Evolutionary conservation across 305 asterid species (phyloP), one percentile per base, ranked within the genome.

Genomic region (Fraxinus xanthoxyloides): DNA sequence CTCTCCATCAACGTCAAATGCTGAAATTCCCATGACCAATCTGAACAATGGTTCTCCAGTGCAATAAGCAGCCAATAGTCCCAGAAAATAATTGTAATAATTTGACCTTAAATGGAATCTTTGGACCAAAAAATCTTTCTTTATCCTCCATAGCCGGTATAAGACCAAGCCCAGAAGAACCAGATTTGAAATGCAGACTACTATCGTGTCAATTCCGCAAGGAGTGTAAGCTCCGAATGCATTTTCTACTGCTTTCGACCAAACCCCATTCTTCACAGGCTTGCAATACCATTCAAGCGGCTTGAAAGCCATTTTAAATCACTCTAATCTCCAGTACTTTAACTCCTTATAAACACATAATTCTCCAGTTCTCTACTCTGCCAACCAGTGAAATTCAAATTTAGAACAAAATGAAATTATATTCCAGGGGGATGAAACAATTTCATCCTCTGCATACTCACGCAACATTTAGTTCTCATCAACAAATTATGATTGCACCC

Each of bases 151-250:
- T 78, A 93, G 79, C 82, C 97, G 92, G 54, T 86, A 88, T 34
- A 85, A 75, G 85, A 94, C 89, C 85, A 92, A 61, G 65, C 95
- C 95, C 48, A 95, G 59, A 76, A 95, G 92, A 84, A 91, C 97
- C 88, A 93, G 84, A 84, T 93, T 85, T 56, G 97, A 92, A 74
- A 91, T 84, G 80, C 91, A 87, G 73, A 85, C 78, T 63, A 93
- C 98, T 61, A 90, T 77, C 77, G 97, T 84, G 82, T 93, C 94
- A 23, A 87, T 86, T 34, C 90, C 97, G 84, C 98, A 95, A 2
- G 98, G 98, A 70, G 97, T 92, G 81, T 86, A 93, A 82, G 93
- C 91, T 81, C 98, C 98, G 23, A 93, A 95, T 26, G 92, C 91
- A 84, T 91, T 93, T 61, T 91, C 91, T 46, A 91, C 90, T 74